These are phyloP conservation scores for Cladosporium sp. DNA, from an alignment of 2,329 filamentous ascomycete species.

Conservation along the genomic window DNA sequence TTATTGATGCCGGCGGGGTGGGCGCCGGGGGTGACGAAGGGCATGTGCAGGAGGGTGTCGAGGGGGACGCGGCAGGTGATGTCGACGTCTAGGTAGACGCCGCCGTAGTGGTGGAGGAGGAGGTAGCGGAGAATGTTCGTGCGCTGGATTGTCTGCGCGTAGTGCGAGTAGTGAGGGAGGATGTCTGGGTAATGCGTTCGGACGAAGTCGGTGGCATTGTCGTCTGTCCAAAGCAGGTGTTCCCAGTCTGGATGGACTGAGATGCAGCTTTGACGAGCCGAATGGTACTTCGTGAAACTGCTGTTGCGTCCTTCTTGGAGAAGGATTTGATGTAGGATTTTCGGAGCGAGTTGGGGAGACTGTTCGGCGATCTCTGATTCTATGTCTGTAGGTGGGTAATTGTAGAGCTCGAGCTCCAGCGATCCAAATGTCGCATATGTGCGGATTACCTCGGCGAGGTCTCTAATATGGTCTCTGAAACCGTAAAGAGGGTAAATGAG, in stretches of 20 bases:
- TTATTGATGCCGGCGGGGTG: conserved; percentile 30
- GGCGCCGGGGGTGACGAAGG: conserved; percentile 25
- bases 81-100: conserved; percentile 29
- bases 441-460: conserved; percentile 20
- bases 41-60: conserved; percentile 21
- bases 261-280: conserved; percentile 22
- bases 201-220: conserved; percentile 21
- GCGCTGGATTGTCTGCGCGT: conserved; percentile 27
- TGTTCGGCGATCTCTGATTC: background rate
- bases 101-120: conserved; percentile 25
- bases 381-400: conserved; percentile 12
- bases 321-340: conserved; percentile 27
- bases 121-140: conserved; percentile 29
- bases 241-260: conserved; percentile 22
- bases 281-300: conserved; percentile 19
- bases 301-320: conserved; percentile 20
- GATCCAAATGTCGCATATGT: conserved; percentile 23
- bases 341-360: conserved; percentile 14
- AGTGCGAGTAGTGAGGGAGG: conserved; percentile 21
- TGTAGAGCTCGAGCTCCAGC: conserved; percentile 17
- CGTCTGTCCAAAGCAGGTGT: conserved; percentile 24
- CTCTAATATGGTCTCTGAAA: conserved; percentile 19
- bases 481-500: conserved; percentile 5
- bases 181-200: conserved; percentile 23
- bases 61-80: conserved; percentile 24